Base-by-base conservation (phyloP, 495 filamentous ascomycete species). In the Lichina pygmaea region DNA sequence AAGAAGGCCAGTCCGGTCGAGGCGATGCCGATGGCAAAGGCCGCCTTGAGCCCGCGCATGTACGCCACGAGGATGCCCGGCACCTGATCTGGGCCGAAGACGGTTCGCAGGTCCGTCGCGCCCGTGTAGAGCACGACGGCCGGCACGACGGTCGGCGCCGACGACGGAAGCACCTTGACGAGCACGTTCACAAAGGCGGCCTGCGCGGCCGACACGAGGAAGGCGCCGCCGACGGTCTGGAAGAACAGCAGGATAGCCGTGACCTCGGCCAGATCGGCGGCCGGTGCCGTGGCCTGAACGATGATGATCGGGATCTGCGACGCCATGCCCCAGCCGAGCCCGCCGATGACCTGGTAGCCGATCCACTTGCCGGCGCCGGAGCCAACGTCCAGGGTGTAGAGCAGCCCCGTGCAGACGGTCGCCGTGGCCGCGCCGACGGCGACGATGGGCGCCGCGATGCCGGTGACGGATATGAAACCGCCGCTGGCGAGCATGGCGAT, bases 91-190 rank as follows among this genome's bases (percentile, higher is more conserved):
- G 52, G 42, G 0, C 59, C 70, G 58, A 97, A 94, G 5, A 72
- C 75, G 48, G 81, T 83, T 41, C 73, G 72, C 41, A 97, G 62
- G 43, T 83, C 76, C 2, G 64, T 62, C 5, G 80, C 73, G 59
- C 85, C 79, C 33, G 72, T 72, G n/a, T 76, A 72, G 17, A 64
- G 53, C 3, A 79, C 74, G 8, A 86, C 70, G 42, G 71, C 71
- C 2, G 82, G 82, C 55, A 86, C 86, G 65, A 73, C 54, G 8
- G 38, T 48, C 0, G 70, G 68, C 7, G 61, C 65, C 5, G 48
- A 53, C 7, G 38, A 41, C 3, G 57, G 49, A 7, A 71, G 47
- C 7, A 51, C 54, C 7, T 46, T 17, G 6, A 67, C 10, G 6
- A 73, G 50, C 7, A 46, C 44, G 45, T 67, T 68, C 17, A 55